Percentiles rank a stretch among this genome's conserved stretches.
These are phyloP conservation scores for Fusarium annulatum DNA, from an alignment of 2,329 filamentous ascomycete species.

Conservation along the genomic window DNA sequence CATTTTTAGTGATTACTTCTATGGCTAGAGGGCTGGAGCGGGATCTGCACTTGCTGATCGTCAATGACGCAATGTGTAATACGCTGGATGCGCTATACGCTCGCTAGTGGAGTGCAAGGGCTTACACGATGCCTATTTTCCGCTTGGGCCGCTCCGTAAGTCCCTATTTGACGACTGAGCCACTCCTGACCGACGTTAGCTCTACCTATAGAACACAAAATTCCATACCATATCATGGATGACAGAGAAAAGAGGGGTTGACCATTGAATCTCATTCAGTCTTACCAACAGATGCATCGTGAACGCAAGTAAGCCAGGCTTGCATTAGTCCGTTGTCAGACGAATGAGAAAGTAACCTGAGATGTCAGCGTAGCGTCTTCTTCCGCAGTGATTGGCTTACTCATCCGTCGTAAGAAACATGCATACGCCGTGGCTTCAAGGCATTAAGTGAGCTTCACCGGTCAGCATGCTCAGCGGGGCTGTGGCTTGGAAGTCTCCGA, in stretches of 20 bases:
- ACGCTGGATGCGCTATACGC: not conserved
- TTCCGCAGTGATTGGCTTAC: not conserved
- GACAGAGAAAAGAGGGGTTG: not conserved
- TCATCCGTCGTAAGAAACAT: not conserved
- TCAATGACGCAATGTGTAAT: not conserved
- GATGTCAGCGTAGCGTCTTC: not conserved
- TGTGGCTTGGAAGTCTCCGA: accelerated
- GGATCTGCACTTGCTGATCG: not conserved
- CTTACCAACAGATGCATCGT: accelerated
- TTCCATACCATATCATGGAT: too few species aligned
- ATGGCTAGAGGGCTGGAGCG: too few species aligned
- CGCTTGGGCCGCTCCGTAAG: too few species aligned
- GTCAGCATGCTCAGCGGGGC: accelerated
- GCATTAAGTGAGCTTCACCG: accelerated
- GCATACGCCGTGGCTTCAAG: too few species aligned
- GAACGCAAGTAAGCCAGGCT: too few species aligned
- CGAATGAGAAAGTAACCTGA: accelerated
- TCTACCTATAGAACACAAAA: not conserved
- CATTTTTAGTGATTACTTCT: too few species aligned
- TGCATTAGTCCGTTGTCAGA: not conserved
- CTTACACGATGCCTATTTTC: not conserved
- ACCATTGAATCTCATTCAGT: not conserved
- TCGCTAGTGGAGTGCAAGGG: not conserved
- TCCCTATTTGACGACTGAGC: not conserved
- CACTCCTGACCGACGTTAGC: not conserved